phyloP scores from a whole-genome alignment of 805 yeast species.

The Saccharomycopsis microspora region DNA sequence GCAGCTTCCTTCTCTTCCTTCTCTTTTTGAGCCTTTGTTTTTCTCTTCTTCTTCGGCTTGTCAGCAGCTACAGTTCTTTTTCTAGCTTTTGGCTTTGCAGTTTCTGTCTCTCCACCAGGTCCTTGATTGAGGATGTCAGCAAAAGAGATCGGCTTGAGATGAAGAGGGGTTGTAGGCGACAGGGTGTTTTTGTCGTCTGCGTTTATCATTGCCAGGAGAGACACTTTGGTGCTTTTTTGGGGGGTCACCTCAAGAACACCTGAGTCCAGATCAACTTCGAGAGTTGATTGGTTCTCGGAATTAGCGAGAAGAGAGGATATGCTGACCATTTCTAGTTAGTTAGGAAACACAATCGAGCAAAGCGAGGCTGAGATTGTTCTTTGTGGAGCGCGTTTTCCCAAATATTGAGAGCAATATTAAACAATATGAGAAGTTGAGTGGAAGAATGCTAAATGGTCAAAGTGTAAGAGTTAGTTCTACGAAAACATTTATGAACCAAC shows the following conservation, averaged over 20 bases:
- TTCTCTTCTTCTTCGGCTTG: constrained; percentile 5
- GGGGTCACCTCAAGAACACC: background rate
- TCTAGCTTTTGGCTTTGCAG: background rate
- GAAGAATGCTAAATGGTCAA: no score
- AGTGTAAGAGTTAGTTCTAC: no score
- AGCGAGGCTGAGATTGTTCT: no score
- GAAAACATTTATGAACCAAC: no score
- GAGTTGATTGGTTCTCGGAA: background rate
- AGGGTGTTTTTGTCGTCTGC: background rate
- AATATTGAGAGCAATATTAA: no score
- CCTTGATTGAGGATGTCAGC: constrained; percentile 3
- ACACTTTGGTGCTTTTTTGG: background rate
- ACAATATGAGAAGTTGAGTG: no score
- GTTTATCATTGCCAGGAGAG: constrained; percentile 1
- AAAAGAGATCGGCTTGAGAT: constrained; percentile 9
- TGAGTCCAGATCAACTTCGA: background rate
- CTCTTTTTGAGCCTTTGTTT: constrained; percentile 6
- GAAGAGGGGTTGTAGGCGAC: background rate
- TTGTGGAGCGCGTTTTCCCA: no score
- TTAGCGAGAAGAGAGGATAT: constrained; percentile 12
- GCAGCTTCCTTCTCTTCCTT: constrained; percentile 2
- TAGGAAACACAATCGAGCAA: background rate
- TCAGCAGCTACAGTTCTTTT: background rate
- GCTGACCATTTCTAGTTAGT: constrained; percentile 11
- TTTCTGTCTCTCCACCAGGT: no score